Conservation (phyloP, 345 rosid species). For the Boechera stricta region DNA sequence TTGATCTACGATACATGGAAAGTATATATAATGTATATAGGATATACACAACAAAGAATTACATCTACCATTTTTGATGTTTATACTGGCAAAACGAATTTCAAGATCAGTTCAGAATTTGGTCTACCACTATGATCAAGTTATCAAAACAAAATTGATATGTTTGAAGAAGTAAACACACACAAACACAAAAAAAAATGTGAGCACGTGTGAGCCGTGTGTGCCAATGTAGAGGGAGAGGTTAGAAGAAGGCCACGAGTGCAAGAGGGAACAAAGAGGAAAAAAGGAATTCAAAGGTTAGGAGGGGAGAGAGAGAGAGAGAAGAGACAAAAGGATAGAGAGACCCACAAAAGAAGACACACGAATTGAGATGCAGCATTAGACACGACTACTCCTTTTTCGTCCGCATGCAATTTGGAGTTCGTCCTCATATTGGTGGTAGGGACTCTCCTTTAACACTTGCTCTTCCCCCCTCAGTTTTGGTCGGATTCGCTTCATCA, state of each 20-base stretch:
- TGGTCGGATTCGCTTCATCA: conserved; percentile 38
- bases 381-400: conserved; percentile 38
- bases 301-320: neutral
- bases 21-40: neutral
- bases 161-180: neutral
- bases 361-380: conserved; percentile 34
- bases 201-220: conserved; percentile 29
- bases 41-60: neutral
- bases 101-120: neutral
- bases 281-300: conserved; percentile 7
- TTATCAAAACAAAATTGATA: neutral
- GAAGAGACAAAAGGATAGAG: conserved; percentile 37
- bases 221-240: conserved; percentile 25
- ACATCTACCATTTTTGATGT: neutral
- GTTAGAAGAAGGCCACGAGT: conserved; percentile 40
- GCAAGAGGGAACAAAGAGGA: conserved; percentile 28
- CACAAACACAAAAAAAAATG: neutral
- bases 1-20: no score
- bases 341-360: conserved; percentile 39
- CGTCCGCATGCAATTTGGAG: conserved; percentile 24
- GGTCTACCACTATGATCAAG: neutral
- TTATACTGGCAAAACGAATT: neutral
- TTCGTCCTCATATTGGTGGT: conserved; percentile 35
- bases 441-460: conserved; percentile 32
- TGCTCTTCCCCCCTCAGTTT: conserved; percentile 35